A percentile compares a stretch with the other conserved stretches of the same genome.
These are phyloP conservation scores for Yamadazyma pseudoaaseri DNA, from an alignment of 1,139 yeast species.

Conservation along the genomic window DNA sequence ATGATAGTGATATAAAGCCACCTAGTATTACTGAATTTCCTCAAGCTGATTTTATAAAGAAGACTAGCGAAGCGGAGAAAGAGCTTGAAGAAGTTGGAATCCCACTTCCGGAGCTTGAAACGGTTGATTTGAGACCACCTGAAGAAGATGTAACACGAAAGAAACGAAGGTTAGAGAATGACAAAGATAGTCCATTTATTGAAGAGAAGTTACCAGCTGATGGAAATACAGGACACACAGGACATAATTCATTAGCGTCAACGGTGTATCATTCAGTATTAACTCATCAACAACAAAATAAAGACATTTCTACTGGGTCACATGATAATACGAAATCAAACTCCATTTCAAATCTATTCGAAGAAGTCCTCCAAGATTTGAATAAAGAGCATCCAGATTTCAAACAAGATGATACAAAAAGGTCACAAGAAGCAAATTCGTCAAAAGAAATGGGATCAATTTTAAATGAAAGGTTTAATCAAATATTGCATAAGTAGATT, in stretches of 20 bases:
- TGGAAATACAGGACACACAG: slow-evolving; percentile 7
- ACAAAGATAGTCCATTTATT: slow-evolving; percentile 11
- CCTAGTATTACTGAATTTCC: slow-evolving; percentile 18
- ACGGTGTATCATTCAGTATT: slow-evolving; percentile 31
- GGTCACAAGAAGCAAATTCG: slow-evolving; percentile 16
- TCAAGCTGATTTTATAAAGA: background rate
- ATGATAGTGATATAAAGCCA: slow-evolving; percentile 37
- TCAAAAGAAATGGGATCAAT: slow-evolving; percentile 34
- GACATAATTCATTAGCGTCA: slow-evolving; percentile 24
- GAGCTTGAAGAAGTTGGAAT: slow-evolving; percentile 12
- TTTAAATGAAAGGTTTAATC: slow-evolving; percentile 28
- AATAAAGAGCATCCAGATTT: slow-evolving; percentile 11
- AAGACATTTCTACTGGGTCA: slow-evolving; percentile 8
- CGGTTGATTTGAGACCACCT: slow-evolving; percentile 19
- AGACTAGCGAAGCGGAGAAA: background rate
- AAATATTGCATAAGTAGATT: slow-evolving; percentile 13
- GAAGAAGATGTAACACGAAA: slow-evolving; percentile 10
- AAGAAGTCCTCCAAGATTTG: slow-evolving; percentile 22
- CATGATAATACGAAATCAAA: slow-evolving; percentile 23
- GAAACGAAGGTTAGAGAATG: slow-evolving; percentile 13
- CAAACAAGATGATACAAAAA: slow-evolving; percentile 9
- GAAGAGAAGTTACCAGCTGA: slow-evolving; percentile 4
- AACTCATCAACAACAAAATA: slow-evolving; percentile 11
- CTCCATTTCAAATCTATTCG: slow-evolving; percentile 33
- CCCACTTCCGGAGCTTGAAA: slow-evolving; percentile 24